A percentile compares a stretch with the other conserved stretches of the same genome.
phyloP scores from a whole-genome alignment of 768 basidiomycete species.

The Lyophyllum atratum region DNA sequence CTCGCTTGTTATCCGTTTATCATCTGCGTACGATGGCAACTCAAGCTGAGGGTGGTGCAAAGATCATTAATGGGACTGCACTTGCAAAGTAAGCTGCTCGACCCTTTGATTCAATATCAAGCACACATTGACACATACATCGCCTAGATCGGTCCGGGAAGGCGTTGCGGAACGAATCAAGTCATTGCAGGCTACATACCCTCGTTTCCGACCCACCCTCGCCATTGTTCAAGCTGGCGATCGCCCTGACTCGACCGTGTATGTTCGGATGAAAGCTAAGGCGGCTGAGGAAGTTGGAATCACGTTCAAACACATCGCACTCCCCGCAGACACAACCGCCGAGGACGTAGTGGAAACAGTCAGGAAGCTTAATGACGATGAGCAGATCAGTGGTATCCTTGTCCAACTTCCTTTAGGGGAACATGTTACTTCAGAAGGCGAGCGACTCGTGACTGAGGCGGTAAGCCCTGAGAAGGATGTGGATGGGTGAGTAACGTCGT shows the following conservation, averaged over 20 bases:
- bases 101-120: constrained; percentile 3
- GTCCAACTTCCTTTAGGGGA: constrained; percentile 94
- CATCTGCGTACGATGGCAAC: constrained; percentile 41
- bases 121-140: not conserved
- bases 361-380: constrained; percentile 80
- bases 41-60: constrained; percentile 30
- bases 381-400: constrained; percentile 81
- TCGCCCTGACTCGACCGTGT: constrained; percentile 86
- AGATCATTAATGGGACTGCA: constrained; percentile 80
- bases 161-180: constrained; percentile 73
- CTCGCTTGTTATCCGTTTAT: constrained; percentile 36
- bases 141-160: constrained; percentile 73
- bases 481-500: constrained; percentile 69
- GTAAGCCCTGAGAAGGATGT: constrained; percentile 95
- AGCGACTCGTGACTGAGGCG: constrained; percentile 91
- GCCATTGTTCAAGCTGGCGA: constrained; percentile 94
- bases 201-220: constrained; percentile 90
- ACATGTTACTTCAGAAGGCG: constrained; percentile 79
- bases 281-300: constrained; percentile 95
- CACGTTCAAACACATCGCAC: constrained; percentile 74
- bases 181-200: constrained; percentile 61
- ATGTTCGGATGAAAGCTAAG: constrained; percentile 97
- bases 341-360: constrained; percentile 79
- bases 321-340: constrained; percentile 69
- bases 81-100: constrained; percentile 71